Percentiles rank a stretch among this genome's conserved stretches.
phyloP scores from a whole-genome alignment of 139 green algal genomes.

The Dunaliella sp. region DNA sequence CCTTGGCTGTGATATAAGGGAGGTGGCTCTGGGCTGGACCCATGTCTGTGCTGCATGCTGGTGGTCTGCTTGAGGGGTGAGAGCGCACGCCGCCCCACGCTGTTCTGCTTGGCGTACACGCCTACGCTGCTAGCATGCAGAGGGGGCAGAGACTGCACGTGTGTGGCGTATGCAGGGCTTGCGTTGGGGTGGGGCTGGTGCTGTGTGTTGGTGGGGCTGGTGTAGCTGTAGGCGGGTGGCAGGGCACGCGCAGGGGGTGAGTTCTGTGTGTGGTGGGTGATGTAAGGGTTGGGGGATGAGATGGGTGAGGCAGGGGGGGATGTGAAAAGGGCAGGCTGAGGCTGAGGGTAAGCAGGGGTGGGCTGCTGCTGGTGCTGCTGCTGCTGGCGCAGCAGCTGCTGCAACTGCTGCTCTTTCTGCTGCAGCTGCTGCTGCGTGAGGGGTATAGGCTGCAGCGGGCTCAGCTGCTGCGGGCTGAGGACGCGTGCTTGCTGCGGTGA shows the following conservation, averaged over 20 bases:
- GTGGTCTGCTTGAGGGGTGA: too few relatives aligned
- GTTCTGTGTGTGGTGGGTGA: background rate
- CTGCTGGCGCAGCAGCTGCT: conserved; percentile 2
- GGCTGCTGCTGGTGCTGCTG: conserved; percentile 8
- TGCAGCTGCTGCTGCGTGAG: conserved; percentile 5
- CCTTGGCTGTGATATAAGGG: background rate
- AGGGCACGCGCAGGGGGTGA: background rate
- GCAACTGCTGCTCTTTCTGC: conserved; percentile 1
- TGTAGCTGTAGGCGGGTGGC: background rate
- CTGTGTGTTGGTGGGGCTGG: background rate
- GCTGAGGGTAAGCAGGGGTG: background rate
- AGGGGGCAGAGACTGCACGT: too few relatives aligned
- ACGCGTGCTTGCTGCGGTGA: background rate
- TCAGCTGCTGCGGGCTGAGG: background rate
- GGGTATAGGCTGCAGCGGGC: background rate
- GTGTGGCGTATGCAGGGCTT: background rate
- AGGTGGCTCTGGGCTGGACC: too few relatives aligned
- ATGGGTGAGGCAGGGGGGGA: background rate
- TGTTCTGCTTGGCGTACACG: too few relatives aligned
- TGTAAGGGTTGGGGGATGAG: background rate
- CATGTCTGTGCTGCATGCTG: too few relatives aligned
- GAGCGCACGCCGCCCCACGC: too few relatives aligned
- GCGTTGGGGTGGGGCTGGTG: background rate
- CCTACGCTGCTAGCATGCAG: too few relatives aligned
- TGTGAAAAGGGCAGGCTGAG: background rate